Base-by-base conservation (phyloP, 73 alveolate genomes). In the Paramecium sonneborni region DNA sequence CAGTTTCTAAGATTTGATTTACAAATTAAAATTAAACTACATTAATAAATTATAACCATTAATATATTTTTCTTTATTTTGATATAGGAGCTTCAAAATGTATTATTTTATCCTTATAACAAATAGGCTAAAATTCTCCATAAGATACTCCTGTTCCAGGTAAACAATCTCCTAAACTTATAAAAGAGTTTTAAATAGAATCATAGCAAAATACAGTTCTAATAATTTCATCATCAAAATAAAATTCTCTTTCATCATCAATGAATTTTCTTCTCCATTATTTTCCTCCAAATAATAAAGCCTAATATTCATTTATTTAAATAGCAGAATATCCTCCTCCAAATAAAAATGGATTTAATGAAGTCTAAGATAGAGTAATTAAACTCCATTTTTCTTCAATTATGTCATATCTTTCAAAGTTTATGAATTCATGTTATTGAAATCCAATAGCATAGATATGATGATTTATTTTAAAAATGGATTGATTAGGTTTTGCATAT, bases 101-200 rank as follows among this genome's bases (percentile, higher is more conserved):
- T 62, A 62, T 1, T 2, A 62, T 32, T 62, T 62, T 62, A 6
- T 62, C 84, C 5, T 32, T 62, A 32, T 30, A 62, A 32, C 84
- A 62, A 62, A 62, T 32, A 30, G 84, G 84, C 21, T 26, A 30
- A 26, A 62, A 62, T 24, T 72, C 86, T 14, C 86, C 86, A 37
- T 72, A 72, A 6, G 58, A 35, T 21, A 72, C 86, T 35, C 86
- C 86, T 15, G 55, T 72, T 21, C 86, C 86, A 9, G 86, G 86
- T 41, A 72, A 28, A 5, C 55, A 72, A 72, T 72, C 86, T 7
- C 86, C 86, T 21, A 72, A 37, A 72, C 86, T 72, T 2, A 72
- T 72, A 72, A 72, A 72, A 12, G 30, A 35, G 57, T 72, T 72
- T 32, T 12, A 34, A 12, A 2, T 38, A 2, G 32, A 20, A 35